phyloP scores from a whole-genome alignment of 805 yeast genomes.

The Priceomyces haplophilus region DNA sequence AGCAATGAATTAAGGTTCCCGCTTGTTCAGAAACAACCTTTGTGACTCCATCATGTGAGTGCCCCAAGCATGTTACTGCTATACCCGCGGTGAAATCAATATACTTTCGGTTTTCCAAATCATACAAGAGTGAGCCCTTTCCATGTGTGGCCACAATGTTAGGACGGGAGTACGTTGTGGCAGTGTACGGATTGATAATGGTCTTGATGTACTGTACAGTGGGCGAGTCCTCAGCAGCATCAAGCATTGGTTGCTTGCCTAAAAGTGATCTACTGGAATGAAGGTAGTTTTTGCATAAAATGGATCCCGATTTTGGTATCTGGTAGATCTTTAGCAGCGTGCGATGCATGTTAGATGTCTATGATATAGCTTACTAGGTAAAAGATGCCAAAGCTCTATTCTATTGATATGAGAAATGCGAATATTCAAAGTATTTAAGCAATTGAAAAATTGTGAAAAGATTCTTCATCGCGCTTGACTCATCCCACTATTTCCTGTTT shows the following conservation, averaged over 20 bases:
- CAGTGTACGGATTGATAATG: conserved; percentile 52
- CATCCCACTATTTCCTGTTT: conserved; percentile 20
- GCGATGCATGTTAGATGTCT: no score
- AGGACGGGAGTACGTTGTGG: conserved; percentile 80
- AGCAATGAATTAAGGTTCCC: conserved; percentile 69
- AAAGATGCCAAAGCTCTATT: no score
- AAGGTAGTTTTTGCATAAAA: not conserved
- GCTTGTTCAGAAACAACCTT: conserved; percentile 73
- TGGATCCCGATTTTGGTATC: not conserved
- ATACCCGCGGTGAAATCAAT: conserved; percentile 95
- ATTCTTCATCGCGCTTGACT: conserved; percentile 36
- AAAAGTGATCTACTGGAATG: conserved; percentile 16
- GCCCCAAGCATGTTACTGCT: conserved; percentile 95
- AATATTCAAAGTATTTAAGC: no score
- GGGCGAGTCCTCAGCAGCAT: conserved; percentile 29
- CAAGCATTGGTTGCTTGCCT: conserved; percentile 10
- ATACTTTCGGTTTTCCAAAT: conserved; percentile 71
- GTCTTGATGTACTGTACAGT: conserved; percentile 43
- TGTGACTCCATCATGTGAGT: conserved; percentile 71
- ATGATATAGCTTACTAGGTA: no score
- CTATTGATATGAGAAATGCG: no score
- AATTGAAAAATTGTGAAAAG: conserved; percentile 7
- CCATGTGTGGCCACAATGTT: conserved; percentile 76
- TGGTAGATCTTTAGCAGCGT: not conserved
- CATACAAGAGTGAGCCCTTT: conserved; percentile 76